These are phyloP conservation scores for Hypoxylon fragiforme DNA, from an alignment of 495 filamentous ascomycete species.

Conservation along the genomic window DNA sequence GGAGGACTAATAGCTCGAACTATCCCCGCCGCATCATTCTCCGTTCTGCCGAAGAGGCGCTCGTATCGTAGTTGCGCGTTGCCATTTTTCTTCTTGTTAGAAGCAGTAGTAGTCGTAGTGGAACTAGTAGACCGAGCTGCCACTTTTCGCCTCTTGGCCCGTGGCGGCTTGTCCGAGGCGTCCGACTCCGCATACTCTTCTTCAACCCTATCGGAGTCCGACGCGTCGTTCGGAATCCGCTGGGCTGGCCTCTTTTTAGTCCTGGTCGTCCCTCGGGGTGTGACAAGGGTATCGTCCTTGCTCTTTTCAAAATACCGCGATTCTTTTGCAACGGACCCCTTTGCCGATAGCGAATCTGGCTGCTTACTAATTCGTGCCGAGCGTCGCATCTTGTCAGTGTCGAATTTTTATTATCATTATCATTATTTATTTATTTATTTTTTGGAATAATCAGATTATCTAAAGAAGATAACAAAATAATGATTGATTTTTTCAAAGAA, in stretches of 20 bases:
- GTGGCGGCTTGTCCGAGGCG: background rate
- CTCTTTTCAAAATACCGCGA: background rate
- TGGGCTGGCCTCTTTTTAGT: constrained; percentile 9
- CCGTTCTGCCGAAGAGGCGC: constrained; percentile 7
- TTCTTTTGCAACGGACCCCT: background rate
- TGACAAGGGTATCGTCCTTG: background rate
- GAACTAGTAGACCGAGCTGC: background rate
- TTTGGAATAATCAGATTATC: too few species aligned
- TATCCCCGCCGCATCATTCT: background rate
- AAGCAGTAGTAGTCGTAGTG: too few species aligned
- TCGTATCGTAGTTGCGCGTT: constrained; percentile 9
- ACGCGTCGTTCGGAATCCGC: constrained; percentile 3
- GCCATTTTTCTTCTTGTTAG: constrained; percentile 8
- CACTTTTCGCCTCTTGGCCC: constrained; percentile 22
- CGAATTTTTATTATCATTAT: too few species aligned
- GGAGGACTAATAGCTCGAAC: background rate
- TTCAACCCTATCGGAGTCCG: constrained; percentile 1
- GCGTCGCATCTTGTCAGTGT: constrained; percentile 15
- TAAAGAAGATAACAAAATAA: too few species aligned
- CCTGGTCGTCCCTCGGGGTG: background rate
- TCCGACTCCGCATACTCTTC: constrained; percentile 8
- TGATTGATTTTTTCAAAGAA: too few species aligned
- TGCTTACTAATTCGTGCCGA: constrained; percentile 12
- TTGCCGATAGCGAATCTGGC: background rate
- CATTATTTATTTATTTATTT: too few species aligned